These are phyloP conservation scores for Penicillium subrubescens DNA, from an alignment of 495 filamentous ascomycete species.

Conservation along the genomic window DNA sequence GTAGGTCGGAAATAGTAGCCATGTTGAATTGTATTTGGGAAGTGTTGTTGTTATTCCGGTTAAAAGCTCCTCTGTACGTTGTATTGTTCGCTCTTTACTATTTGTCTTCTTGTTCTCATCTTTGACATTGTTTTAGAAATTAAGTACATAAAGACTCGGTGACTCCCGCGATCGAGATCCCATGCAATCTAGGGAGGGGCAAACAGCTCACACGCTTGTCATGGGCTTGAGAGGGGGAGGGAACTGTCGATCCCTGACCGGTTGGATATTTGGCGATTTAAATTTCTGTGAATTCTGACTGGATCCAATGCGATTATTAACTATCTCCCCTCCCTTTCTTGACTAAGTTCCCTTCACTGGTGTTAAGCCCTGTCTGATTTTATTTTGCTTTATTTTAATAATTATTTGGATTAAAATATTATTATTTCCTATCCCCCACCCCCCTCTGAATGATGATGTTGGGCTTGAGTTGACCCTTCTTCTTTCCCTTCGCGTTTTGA, in stretches of 20 bases:
- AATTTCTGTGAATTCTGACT: conserved; percentile 1
- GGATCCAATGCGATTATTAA: not conserved
- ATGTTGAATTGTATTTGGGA: too few species aligned
- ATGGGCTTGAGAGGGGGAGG: not conserved
- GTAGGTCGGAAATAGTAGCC: too few species aligned
- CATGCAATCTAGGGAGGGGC: conserved; percentile 25
- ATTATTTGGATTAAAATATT: not conserved
- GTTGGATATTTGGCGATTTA: not conserved
- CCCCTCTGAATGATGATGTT: not conserved
- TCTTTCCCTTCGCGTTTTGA: not conserved
- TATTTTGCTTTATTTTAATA: not conserved
- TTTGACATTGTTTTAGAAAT: not conserved
- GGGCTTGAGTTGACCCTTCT: not conserved
- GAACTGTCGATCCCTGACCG: conserved; percentile 23
- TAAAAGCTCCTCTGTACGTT: not conserved
- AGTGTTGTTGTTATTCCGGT: too few species aligned
- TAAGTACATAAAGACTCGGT: not conserved
- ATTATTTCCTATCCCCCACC: not conserved
- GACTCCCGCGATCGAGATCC: not conserved
- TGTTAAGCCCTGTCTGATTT: not conserved
- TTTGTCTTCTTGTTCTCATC: not conserved
- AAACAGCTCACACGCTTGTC: conserved; percentile 19
- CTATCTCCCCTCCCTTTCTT: not conserved
- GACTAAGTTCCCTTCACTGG: too few species aligned
- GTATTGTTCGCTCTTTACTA: not conserved